These are phyloP conservation scores for Termitomyces heimii DNA, from an alignment of 768 basidiomycete genomes.

Conservation along the genomic window DNA sequence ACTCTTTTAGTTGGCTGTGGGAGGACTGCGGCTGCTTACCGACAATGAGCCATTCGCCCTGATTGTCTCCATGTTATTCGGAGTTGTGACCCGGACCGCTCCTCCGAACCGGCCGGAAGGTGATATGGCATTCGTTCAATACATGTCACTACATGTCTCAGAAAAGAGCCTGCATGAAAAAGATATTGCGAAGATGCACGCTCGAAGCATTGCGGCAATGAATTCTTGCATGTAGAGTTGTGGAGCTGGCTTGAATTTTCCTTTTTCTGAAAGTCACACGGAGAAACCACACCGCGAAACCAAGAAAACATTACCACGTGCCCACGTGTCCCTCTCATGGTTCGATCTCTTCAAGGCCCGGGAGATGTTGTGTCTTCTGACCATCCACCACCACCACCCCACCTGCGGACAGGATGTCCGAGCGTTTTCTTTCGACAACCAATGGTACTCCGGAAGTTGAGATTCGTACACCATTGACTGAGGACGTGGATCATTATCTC, in stretches of 20 bases:
- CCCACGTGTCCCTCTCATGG: conserved; percentile 10
- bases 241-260: not conserved
- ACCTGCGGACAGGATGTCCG: conserved; percentile 9
- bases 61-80: not conserved
- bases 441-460: conserved; percentile 8
- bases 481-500: conserved; percentile 1
- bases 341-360: not conserved
- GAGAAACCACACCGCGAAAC: conserved; percentile 5
- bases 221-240: not conserved
- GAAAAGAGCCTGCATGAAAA: not conserved
- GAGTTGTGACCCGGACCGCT: not conserved
- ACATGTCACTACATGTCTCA: not conserved
- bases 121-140: not conserved
- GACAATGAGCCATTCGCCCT: not conserved
- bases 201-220: not conserved
- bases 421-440: conserved; percentile 7
- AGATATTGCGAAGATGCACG: not conserved
- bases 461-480: conserved; percentile 11
- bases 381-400: conserved; percentile 5
- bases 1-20: too few relatives aligned
- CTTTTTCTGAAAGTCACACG: not conserved
- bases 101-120: not conserved
- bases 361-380: conserved; percentile 1
- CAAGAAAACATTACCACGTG: not conserved
- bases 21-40: too few relatives aligned